These are phyloP conservation scores for Antitrichia curtipendula DNA, from an alignment of 225 moss, liverwort and hornwort genomes.

Conservation along the genomic window DNA sequence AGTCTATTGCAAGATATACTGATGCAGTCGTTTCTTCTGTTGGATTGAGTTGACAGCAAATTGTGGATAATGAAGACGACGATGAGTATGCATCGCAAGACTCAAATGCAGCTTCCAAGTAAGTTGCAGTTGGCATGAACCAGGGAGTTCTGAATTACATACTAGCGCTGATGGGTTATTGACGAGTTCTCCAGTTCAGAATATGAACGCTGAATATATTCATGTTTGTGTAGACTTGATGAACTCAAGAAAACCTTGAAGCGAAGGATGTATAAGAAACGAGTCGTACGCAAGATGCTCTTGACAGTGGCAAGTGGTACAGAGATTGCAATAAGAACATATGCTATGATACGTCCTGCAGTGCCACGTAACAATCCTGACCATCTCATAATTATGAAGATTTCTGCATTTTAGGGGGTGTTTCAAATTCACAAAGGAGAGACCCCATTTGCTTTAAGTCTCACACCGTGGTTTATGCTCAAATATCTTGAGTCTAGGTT, in stretches of 20 bases:
- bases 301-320: slow-evolving; percentile 62
- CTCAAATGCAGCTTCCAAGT: slow-evolving; percentile 24
- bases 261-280: slow-evolving; percentile 88
- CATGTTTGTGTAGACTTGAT: slow-evolving; percentile 53
- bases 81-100: slow-evolving; percentile 18
- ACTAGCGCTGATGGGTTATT: neutral
- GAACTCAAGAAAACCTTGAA: slow-evolving; percentile 70
- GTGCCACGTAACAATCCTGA: slow-evolving; percentile 52
- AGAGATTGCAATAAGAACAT: slow-evolving; percentile 76
- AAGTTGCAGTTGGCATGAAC: slow-evolving; percentile 10
- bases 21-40: neutral
- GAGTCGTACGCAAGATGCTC: slow-evolving; percentile 79
- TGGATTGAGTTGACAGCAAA: slow-evolving; percentile 18
- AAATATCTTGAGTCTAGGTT: neutral
- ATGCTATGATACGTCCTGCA: slow-evolving; percentile 83
- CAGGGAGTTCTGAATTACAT: neutral
- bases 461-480: neutral
- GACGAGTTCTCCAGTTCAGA: neutral
- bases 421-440: neutral
- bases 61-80: slow-evolving; percentile 22
- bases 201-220: neutral
- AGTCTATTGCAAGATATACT: neutral
- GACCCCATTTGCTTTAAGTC: neutral
- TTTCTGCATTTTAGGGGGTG: neutral
- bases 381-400: neutral